Percentiles rank a stretch among this genome's conserved stretches.
Conservation (phyloP, 805 yeast genomes). For the Yueomyces sp. region DNA sequence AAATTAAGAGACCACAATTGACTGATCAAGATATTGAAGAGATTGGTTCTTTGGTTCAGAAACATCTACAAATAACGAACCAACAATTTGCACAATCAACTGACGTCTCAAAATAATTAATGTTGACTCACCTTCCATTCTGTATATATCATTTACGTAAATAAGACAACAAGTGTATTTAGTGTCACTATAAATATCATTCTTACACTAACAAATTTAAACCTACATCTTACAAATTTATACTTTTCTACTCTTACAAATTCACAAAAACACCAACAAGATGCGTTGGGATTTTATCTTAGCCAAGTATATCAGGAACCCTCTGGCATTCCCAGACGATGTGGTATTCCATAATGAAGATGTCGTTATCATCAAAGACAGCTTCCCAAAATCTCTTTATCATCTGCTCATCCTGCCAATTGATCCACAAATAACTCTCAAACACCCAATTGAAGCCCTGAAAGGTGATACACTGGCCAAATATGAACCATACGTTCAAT, state of each 20-base stretch:
- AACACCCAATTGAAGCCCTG: constrained; percentile 39
- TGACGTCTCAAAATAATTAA: too few relatives aligned
- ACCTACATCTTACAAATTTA: too few relatives aligned
- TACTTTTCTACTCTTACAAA: too few relatives aligned
- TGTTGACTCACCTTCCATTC: too few relatives aligned
- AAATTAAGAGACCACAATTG: constrained; percentile 26
- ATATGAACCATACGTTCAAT: constrained; percentile 23
- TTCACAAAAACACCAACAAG: too few relatives aligned
- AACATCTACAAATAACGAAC: constrained; percentile 5
- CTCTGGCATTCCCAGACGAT: constrained; percentile 25
- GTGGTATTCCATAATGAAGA: constrained; percentile 38
- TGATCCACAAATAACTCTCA: constrained; percentile 25
- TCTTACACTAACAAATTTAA: too few relatives aligned
- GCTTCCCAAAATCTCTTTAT: constrained; percentile 46
- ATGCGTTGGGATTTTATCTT: constrained; percentile 23
- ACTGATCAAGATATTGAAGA: constrained; percentile 31
- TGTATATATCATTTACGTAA: too few relatives aligned
- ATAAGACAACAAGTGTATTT: too few relatives aligned
- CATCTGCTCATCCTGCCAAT: constrained; percentile 56
- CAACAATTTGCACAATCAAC: background rate
- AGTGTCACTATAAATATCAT: too few relatives aligned
- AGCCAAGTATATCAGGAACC: constrained; percentile 33
- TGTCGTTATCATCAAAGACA: constrained; percentile 45
- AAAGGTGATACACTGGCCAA: constrained; percentile 24
- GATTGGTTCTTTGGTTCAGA: constrained; percentile 22